A percentile compares a stretch with the other conserved stretches of the same genome.
These are phyloP conservation scores for Solanum paucissectum DNA, from an alignment of 257 asterid species.

Conservation along the genomic window DNA sequence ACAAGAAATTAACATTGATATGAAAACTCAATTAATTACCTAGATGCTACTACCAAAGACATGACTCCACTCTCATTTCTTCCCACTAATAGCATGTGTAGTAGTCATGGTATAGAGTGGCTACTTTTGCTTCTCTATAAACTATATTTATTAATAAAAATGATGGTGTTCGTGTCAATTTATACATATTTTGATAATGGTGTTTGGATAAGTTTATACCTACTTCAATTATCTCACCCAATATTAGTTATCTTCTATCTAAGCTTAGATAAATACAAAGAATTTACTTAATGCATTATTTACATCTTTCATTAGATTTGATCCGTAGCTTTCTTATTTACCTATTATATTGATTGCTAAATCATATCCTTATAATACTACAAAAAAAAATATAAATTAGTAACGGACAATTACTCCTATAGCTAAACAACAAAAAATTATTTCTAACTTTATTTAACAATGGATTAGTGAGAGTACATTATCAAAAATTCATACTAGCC, in stretches of 20 bases:
- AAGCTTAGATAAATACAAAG: not conserved
- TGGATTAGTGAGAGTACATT: not conserved
- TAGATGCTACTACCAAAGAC: slow-evolving; percentile 2
- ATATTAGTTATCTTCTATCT: no score
- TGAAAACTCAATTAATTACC: not conserved
- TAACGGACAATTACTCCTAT: not conserved
- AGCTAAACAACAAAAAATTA: not conserved
- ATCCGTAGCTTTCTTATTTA: not conserved
- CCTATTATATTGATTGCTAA: not conserved
- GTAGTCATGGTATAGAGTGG: slow-evolving; percentile 28
- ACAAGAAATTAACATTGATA: not conserved
- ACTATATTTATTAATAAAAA: not conserved
- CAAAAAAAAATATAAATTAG: not conserved
- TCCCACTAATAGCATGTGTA: slow-evolving; percentile 40
- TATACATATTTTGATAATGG: not conserved
- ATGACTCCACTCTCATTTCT: slow-evolving; percentile 27
- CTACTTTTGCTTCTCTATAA: slow-evolving; percentile 26
- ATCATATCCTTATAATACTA: not conserved
- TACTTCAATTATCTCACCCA: no score
- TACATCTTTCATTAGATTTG: not conserved
- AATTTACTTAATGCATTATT: not conserved
- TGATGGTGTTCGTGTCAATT: not conserved
- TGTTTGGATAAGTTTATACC: no score
- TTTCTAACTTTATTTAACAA: not conserved
- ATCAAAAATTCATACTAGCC: not conserved